phyloP scores from a whole-genome alignment of 139 green algal genomes.

The Astrephomene gubernaculifera region DNA sequence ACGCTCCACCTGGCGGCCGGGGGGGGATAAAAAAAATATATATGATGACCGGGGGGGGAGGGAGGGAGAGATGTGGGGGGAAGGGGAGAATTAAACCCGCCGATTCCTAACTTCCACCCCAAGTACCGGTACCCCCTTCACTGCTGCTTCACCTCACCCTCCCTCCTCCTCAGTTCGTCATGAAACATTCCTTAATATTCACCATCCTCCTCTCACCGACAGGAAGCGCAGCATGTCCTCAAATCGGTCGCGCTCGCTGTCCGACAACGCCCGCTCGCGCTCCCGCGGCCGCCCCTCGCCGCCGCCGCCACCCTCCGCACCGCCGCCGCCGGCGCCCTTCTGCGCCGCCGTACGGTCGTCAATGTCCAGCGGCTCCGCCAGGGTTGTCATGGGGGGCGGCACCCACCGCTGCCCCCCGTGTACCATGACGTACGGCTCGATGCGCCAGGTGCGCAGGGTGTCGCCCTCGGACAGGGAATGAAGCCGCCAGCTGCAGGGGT shows the following conservation, averaged over 20 bases:
- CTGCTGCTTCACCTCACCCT: not conserved
- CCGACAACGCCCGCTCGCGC: constrained; percentile 62
- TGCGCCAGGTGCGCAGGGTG: constrained; percentile 84
- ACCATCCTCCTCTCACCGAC: constrained; percentile 57
- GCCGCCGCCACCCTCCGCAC: not conserved
- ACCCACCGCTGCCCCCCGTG: constrained; percentile 79
- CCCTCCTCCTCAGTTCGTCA: not conserved
- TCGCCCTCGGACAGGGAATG: constrained; percentile 87
- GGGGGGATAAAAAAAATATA: too few species aligned
- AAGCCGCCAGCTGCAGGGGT: constrained; percentile 72
- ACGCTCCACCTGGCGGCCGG: constrained; percentile 57
- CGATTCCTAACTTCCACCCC: too few species aligned
- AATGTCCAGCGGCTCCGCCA: constrained; percentile 12
- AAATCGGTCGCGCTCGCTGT: constrained; percentile 84
- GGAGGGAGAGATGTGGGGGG: not conserved
- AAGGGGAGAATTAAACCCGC: too few species aligned
- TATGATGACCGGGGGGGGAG: too few species aligned
- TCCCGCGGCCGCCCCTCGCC: not conserved
- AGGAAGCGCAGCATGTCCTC: constrained; percentile 90
- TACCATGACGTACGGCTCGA: constrained; percentile 95
- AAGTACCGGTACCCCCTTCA: not conserved
- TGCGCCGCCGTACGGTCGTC: constrained; percentile 39
- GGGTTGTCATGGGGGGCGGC: constrained; percentile 67
- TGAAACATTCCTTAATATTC: not conserved
- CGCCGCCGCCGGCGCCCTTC: constrained; percentile 17